Percentiles rank a stretch among this genome's conserved stretches.
phyloP scores from a whole-genome alignment of 257 asterid species.

The Solanum medicagineum region DNA sequence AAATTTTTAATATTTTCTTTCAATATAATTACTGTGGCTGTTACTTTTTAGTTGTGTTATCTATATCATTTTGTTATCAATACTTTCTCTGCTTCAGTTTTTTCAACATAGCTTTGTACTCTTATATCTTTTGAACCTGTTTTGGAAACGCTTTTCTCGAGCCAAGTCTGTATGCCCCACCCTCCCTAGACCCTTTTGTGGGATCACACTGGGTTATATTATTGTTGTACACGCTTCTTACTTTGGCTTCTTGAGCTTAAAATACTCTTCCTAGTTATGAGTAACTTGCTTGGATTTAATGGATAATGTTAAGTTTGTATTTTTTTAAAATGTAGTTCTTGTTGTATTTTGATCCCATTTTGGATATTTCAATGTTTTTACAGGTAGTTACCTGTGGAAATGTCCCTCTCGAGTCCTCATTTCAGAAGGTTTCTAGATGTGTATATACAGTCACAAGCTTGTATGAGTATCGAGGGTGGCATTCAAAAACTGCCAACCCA shows the following conservation, averaged over 20 bases:
- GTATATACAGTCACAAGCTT: constrained; percentile 70
- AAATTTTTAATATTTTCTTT: not conserved
- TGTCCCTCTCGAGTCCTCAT: constrained; percentile 72
- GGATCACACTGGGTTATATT: not conserved
- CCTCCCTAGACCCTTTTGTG: not conserved
- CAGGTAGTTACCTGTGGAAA: constrained; percentile 93
- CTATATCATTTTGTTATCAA: not conserved
- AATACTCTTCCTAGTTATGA: not conserved
- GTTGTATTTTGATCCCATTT: not conserved
- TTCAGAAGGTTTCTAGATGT: constrained; percentile 74
- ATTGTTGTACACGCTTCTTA: not conserved
- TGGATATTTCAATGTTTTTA: not conserved
- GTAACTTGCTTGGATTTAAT: not conserved
- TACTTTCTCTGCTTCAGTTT: not conserved
- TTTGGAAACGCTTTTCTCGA: not conserved
- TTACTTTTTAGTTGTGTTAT: not conserved
- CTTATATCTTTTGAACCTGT: not conserved
- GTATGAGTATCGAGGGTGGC: constrained; percentile 71
- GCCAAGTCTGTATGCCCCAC: not conserved
- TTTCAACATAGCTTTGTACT: not conserved
- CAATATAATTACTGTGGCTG: not conserved
- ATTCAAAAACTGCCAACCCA: constrained; percentile 58
- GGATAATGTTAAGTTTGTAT: not conserved
- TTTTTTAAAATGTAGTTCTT: not conserved
- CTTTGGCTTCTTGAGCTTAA: not conserved